A percentile compares a stretch with the other conserved stretches of the same genome.
These are phyloP conservation scores for Pseudocercospora fuligena DNA, from an alignment of 2,329 filamentous ascomycete species.

Conservation along the genomic window DNA sequence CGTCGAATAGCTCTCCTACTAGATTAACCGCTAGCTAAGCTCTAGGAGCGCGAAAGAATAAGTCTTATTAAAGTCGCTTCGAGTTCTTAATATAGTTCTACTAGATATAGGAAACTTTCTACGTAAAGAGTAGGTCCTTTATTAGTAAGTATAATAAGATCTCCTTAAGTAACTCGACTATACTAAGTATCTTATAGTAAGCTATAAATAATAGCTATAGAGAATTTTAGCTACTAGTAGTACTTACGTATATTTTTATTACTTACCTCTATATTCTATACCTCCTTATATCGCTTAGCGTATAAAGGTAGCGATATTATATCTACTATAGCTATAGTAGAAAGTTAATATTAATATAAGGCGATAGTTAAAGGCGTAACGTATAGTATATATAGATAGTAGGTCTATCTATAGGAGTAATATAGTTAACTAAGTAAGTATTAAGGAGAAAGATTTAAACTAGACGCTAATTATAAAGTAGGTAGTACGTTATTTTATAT, in stretches of 20 bases:
- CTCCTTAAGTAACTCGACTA: neutral
- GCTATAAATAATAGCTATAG: neutral
- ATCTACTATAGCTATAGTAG: neutral
- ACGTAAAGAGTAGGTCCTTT: neutral
- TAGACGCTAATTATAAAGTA: neutral
- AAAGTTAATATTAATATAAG: neutral
- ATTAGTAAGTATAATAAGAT: neutral
- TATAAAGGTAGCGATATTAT: neutral
- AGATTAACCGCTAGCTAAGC: neutral
- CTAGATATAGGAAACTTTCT: neutral
- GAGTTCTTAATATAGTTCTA: neutral
- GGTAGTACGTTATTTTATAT: neutral
- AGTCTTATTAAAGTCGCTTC: neutral
- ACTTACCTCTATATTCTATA: neutral
- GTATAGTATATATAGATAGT: neutral
- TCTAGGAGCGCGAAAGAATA: constrained; percentile 1
- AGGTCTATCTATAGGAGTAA: neutral
- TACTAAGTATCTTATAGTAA: neutral
- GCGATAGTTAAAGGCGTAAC: neutral
- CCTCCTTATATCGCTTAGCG: neutral
- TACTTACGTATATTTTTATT: neutral
- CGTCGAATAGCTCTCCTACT: neutral
- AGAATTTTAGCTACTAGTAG: neutral
- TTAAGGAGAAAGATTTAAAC: neutral
- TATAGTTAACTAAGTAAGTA: neutral